Evolutionary conservation across 1,284 basidiomycete species (phyloP), one percentile per base, ranked within the genome.

Genomic region (Leccinum fuscescens): DNA sequence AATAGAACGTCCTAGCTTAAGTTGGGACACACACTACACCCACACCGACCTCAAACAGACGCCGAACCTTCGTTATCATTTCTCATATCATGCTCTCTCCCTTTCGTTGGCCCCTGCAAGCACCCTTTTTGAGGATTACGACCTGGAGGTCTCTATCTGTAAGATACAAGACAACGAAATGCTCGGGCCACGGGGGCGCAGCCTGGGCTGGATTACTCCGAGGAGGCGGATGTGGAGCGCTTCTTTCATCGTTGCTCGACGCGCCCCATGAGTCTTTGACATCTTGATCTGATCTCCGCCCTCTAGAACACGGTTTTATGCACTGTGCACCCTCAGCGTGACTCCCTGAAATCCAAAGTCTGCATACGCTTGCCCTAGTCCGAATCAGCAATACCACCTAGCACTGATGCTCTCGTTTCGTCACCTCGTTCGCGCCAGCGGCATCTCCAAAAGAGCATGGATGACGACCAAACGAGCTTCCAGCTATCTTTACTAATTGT

Each of bases 1-100:
- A 55, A 60, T 65, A 63, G 58, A 67, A 59, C 27, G 6, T 29
- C 48, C 54, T 50, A 42, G 48, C 35, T 6, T 44, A 8, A 48
- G 15, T 15, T 39, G 12, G 46, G 17, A 24, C n/a, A 35, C 37
- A 12, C 27, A 46, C 15, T 12, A 5, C 17, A 4, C 8, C n/a
- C 12, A 20, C 4, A 11, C n/a, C 31, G 12, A 27, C 17, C 6
- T 33, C 22, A 9, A 5, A 2, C 29, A 9, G 22, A 39, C 11
- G 15, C 24, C 9, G n/a, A 11, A 8, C 51, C 14, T 15, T 5
- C 4, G 14, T 31, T 3, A 31, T 9, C 17, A 3, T 35, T 29
- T 31, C 11, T 4, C 8, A 12, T 37, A 15, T 33, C 17, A 6
- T 27, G 42, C n/a, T 17, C 42, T 44, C 17, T 44, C 42, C 44